phyloP scores from a whole-genome alignment of 768 basidiomycete genomes.

The Rhizopogon vinicolor region DNA sequence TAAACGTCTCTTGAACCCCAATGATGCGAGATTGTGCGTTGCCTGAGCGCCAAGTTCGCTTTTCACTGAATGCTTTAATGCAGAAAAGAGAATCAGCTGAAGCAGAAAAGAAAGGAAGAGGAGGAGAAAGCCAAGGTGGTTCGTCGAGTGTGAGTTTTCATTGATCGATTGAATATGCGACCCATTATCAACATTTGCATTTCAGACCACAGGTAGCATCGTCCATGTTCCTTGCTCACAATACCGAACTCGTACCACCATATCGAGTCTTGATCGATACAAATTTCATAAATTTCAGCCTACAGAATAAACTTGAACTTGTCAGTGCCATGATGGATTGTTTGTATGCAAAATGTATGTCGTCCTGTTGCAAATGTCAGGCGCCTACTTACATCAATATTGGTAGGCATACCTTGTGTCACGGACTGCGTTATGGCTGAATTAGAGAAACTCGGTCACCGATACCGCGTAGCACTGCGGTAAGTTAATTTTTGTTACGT shows the following conservation, averaged over 20 bases:
- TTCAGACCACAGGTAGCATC: constrained; percentile 80
- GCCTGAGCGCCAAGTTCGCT: not conserved
- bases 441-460: constrained; percentile 93
- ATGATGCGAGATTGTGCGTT: constrained; percentile 85
- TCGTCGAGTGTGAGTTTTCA: constrained; percentile 65
- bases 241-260: constrained; percentile 92
- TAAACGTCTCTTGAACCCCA: constrained; percentile 91
- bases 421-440: constrained; percentile 99
- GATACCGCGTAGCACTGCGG: constrained; percentile 93
- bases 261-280: constrained; percentile 98
- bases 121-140: constrained; percentile 75
- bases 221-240: constrained; percentile 91
- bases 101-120: constrained; percentile 81
- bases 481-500: constrained; percentile 31
- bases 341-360: constrained; percentile 91
- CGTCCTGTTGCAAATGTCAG: not conserved
- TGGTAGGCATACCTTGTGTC: constrained; percentile 92
- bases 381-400: constrained; percentile 4
- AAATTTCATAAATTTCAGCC: constrained; percentile 98
- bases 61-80: constrained; percentile 4
- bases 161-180: not conserved
- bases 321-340: constrained; percentile 99
- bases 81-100: constrained; percentile 92
- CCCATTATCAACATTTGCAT: not conserved
- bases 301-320: constrained; percentile 97